A percentile compares a stretch with the other conserved stretches of the same genome.
Evolutionary conservation across 208 protist genomes (phyloP).

Genomic region (Acanthamoeba triangularis): DNA sequence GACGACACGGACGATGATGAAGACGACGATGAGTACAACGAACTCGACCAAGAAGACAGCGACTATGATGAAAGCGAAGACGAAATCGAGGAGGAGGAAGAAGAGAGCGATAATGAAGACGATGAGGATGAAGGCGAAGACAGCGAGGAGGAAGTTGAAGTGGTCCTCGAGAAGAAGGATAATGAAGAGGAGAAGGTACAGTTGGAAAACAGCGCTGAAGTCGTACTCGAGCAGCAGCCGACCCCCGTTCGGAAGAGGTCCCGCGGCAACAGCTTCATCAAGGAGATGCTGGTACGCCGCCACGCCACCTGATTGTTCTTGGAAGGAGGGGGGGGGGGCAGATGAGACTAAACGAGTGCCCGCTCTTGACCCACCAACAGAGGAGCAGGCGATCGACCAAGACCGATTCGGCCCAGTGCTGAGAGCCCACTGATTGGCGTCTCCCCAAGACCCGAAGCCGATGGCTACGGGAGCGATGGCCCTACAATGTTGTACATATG

Average conservation of each 20-base stretch:
- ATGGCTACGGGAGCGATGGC: too few relatives aligned
- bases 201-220: neutral
- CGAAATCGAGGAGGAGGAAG: neutral
- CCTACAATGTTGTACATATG: too few relatives aligned
- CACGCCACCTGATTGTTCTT: neutral
- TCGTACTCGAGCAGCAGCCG: neutral
- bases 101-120: neutral
- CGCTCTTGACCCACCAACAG: too few relatives aligned
- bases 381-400: too few relatives aligned
- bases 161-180: neutral
- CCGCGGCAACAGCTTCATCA: conserved; percentile 1
- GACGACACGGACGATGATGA: neutral
- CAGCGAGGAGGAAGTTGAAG: neutral
- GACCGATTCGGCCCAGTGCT: too few relatives aligned
- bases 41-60: neutral
- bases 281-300: neutral
- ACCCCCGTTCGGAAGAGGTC: neutral
- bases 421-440: too few relatives aligned
- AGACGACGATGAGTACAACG: neutral
- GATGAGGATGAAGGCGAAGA: neutral
- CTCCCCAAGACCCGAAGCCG: too few relatives aligned
- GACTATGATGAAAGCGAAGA: neutral
- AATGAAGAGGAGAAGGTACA: neutral
- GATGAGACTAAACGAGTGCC: neutral
- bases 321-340: too few relatives aligned